Base-by-base conservation (phyloP, 805 yeast species). In the Candida quercuum region DNA sequence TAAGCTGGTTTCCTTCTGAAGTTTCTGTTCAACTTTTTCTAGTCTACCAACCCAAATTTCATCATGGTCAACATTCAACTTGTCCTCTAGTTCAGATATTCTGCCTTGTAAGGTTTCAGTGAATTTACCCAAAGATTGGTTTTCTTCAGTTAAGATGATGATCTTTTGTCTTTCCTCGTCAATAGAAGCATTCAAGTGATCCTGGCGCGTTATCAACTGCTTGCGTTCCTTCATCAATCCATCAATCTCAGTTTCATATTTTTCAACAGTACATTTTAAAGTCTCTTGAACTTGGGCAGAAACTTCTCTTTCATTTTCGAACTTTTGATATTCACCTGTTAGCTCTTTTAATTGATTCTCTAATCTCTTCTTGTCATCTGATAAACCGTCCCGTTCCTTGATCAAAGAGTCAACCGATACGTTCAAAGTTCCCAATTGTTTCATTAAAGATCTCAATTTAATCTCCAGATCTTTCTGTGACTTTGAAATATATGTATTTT, bases 61-160 rank as follows among this genome's bases (percentile, higher is more conserved):
- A 45, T 74, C 69, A 48, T 78, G 81, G 28, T 71, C 71, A 20
- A 70, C 64, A 39, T 69, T 67, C 17, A 74, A 57, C 41, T 74
- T 72, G 2, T 60, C 63, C 46, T 79, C 79, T 20, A 74, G 51
- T 6, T 61, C 65, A 21, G 63, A 55, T 10, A 75, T 61, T 46
- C 74, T 73, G 13, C 42, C 39, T 36, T 62, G 67, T 43, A 83
- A 58, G 34, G 77, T 76, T 25, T 60, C 59, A 48, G 81, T 77
- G 41, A 68, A 70, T 43, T 69, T 78, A 20, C 72, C 74, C 30
- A 83, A 53, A 2, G 82, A 72, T 49, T 77, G 78, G 49, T 80
- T 82, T 52, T 84, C 93, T 56, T 84, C 86, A 18, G 66, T 60
- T 5, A 78, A 57, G 35, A 78, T 75, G 39, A 80, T 62, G 28